Conservation (phyloP, 2,329 filamentous ascomycete genomes). For the Exutisphaerella laricina region DNA sequence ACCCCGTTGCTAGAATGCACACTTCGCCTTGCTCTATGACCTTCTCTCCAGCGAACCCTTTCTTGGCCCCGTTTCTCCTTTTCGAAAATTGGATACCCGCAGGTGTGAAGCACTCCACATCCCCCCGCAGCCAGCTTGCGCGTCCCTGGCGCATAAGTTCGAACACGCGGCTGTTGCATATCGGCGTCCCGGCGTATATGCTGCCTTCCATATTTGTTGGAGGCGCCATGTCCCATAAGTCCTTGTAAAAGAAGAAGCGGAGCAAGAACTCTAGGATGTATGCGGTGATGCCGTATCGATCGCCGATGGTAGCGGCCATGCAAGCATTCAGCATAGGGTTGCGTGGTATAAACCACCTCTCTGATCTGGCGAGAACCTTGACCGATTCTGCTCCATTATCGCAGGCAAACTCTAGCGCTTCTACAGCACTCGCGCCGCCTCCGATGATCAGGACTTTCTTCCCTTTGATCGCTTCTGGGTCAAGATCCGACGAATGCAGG, state of each 20-base stretch:
- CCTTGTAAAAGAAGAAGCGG: constrained; percentile 74
- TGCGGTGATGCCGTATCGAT: constrained; percentile 63
- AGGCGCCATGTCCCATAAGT: constrained; percentile 67
- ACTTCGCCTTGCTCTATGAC: constrained; percentile 67
- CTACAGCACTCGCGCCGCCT: constrained; percentile 75
- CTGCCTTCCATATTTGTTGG: constrained; percentile 52
- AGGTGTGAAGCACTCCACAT: constrained; percentile 62
- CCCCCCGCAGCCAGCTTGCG: constrained; percentile 74
- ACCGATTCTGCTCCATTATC: constrained; percentile 60
- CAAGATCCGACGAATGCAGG: constrained; percentile 71
- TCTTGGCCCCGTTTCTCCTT: constrained; percentile 39
- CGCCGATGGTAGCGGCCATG: constrained; percentile 71
- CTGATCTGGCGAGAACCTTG: constrained; percentile 52
- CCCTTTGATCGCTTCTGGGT: constrained; percentile 63
- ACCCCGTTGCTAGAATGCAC: constrained; percentile 78
- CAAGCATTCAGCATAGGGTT: constrained; percentile 68
- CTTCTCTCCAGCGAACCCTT: constrained; percentile 5
- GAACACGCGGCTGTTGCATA: constrained; percentile 14
- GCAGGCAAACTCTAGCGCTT: constrained; percentile 73
- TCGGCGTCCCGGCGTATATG: constrained; percentile 69
- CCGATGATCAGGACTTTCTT: constrained; percentile 75
- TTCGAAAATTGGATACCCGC: constrained; percentile 65
- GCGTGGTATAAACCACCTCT: constrained; percentile 48
- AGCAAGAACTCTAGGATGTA: constrained; percentile 73
- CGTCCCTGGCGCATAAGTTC: constrained; percentile 64